Evolutionary conservation across 75 land plant genomes (phyloP), one percentile per base, ranked within the genome.

Genomic region (Sequoiadendron giganteum): DNA sequence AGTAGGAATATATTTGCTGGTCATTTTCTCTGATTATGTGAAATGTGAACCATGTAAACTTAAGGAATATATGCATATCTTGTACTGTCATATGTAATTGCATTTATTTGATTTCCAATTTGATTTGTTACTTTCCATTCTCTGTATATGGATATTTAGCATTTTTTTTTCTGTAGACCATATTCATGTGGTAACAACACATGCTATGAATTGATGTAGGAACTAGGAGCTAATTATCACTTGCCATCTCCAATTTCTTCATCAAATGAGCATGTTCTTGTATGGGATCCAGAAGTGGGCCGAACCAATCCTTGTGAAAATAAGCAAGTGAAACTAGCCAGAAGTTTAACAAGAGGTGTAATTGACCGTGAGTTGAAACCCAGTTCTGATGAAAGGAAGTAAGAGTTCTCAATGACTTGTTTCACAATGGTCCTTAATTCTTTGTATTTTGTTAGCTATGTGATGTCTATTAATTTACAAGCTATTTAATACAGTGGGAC

Each of bases 251-350:
- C 99, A 54, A 92, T 96, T 48, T 92, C 95, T 86, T 89, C 98
- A 79, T 91, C 95, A 56, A 96, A 98, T 95, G 96, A 97, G 76
- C 91, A 96, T 56, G 98, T 98, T 19, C 89, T 40, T 83, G 94
- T 98, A 32, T 97, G 95, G 98, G 99, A 98, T 86, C 99, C 99
- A 39, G 99, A 98, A 88, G 91, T 97, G 52, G 97, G 99, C 38
- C 95, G 94, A 56, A 93, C 89, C 61, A 98, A 98, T 86, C 99
- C 99, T 68, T 95, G 95, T 86, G 99, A 98, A 88, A 98, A 95
- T 93, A 98, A 98, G 92, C 97, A 98, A 88, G 92, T 98, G 21
- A 98, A 97, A 89, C 94, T 97, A 47, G 99, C 99, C 13, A 94
- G 99, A 65, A 97, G 99, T 91, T 92, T 98, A 86, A 91, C 94